Percentiles rank a stretch among this genome's conserved stretches.
Conservation (phyloP, 2,329 filamentous ascomycete species). For the Paraconiothyrium sp. region DNA sequence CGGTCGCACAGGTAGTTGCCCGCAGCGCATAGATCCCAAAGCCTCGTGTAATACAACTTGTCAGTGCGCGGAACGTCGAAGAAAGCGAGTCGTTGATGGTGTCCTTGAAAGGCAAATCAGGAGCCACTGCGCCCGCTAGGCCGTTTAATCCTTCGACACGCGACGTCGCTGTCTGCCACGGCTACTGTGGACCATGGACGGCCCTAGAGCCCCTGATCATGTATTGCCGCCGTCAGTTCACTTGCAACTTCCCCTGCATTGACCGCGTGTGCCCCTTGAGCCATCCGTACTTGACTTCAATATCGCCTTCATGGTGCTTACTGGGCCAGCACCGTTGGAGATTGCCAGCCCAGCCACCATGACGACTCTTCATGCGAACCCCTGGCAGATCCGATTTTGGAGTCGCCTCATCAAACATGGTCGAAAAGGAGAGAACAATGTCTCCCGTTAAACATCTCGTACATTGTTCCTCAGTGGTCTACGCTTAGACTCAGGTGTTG, state of each 20-base stretch:
- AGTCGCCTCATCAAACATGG: slow-evolving; percentile 17
- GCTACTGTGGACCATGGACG: background rate
- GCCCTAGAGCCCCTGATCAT: slow-evolving; percentile 6
- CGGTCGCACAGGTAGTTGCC: background rate
- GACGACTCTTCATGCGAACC: slow-evolving; percentile 34
- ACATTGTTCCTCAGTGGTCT: background rate
- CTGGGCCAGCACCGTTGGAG: slow-evolving; percentile 13
- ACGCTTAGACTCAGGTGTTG: background rate
- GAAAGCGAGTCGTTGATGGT: slow-evolving; percentile 4
- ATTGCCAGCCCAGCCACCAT: slow-evolving; percentile 33
- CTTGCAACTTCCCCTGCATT: background rate
- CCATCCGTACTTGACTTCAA: slow-evolving; percentile 1
- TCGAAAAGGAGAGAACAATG: slow-evolving; percentile 33
- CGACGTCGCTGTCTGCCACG: slow-evolving; percentile 11
- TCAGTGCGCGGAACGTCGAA: slow-evolving; percentile 11
- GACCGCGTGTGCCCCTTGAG: slow-evolving; percentile 4
- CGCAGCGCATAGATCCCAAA: background rate
- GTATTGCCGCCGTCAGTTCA: background rate
- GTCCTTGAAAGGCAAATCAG: background rate
- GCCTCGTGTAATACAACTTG: background rate
- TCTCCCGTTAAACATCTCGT: slow-evolving; percentile 18
- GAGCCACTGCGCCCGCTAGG: slow-evolving; percentile 5
- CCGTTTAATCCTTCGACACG: background rate
- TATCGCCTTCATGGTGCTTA: slow-evolving; percentile 26
- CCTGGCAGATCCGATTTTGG: slow-evolving; percentile 30